phyloP scores from a whole-genome alignment of 176 grass and related monocot genomes.

The Bonia amplexicaulis region DNA sequence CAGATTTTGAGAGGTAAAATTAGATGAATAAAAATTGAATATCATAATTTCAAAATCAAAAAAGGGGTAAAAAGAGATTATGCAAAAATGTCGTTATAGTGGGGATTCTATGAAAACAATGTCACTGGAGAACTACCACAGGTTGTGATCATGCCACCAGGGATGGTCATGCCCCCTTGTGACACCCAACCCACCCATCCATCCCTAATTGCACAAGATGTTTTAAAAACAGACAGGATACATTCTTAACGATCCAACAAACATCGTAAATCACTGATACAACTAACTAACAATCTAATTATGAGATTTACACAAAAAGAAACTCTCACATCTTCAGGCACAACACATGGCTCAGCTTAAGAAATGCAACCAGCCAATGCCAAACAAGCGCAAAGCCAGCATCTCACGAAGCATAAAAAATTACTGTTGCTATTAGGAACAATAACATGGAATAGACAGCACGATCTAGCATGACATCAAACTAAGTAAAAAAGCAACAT shows the following conservation, averaged over 20 bases:
- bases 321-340: not conserved
- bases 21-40: not conserved
- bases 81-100: not conserved
- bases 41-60: not conserved
- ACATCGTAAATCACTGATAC: not conserved
- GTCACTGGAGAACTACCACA: not conserved
- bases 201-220: not conserved
- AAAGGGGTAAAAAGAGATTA: not conserved
- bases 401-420: not conserved
- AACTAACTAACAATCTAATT: not conserved
- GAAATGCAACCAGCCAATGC: not conserved
- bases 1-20: not conserved
- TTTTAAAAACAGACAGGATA: not conserved
- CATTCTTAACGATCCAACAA: not conserved
- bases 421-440: not conserved
- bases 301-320: not conserved
- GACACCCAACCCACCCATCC: not conserved
- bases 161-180: not conserved
- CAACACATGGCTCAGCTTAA: not conserved
- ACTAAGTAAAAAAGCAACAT: not conserved
- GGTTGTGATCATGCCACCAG: not conserved
- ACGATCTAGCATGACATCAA: not conserved
- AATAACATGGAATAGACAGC: not conserved
- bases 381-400: not conserved
- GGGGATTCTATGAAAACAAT: not conserved